phyloP scores from a whole-genome alignment of 2,329 filamentous ascomycete genomes.

The Thielaviopsis euricoi region DNA sequence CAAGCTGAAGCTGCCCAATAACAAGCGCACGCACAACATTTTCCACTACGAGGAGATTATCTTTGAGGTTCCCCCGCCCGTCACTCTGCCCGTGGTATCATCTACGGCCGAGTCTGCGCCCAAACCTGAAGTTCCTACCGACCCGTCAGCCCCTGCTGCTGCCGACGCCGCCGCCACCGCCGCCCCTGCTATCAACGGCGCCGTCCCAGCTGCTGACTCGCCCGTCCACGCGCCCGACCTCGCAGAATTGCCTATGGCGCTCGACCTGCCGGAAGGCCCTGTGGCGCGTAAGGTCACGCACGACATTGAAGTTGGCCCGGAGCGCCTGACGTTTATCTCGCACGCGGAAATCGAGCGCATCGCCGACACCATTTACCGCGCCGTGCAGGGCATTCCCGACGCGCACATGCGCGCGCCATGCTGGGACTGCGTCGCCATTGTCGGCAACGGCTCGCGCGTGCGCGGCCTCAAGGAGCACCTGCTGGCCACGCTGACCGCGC shows the following conservation, averaged over 20 bases:
- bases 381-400: conserved; percentile 69
- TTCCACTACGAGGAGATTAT: conserved; percentile 60
- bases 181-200: not conserved
- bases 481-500: conserved; percentile 58
- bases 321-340: conserved; percentile 54
- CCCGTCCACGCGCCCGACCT: conserved; percentile 5
- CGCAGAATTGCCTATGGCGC: conserved; percentile 13
- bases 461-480: conserved; percentile 81
- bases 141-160: not conserved
- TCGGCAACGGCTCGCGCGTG: conserved; percentile 65
- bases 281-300: conserved; percentile 41
- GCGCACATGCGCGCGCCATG: conserved; percentile 69
- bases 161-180: not conserved
- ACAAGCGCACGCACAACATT: conserved; percentile 49
- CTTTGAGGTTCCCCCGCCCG: conserved; percentile 32
- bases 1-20: conserved; percentile 52
- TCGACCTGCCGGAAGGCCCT: conserved; percentile 15
- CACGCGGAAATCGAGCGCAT: conserved; percentile 68
- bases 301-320: conserved; percentile 61
- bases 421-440: conserved; percentile 85
- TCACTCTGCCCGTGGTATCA: not conserved
- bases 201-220: not conserved
- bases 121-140: conserved; percentile 9
- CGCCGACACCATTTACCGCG: conserved; percentile 66
- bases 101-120: not conserved